Base-by-base conservation (phyloP, 2,329 filamentous ascomycete genomes). In the Ploettnerulaceae sp. region DNA sequence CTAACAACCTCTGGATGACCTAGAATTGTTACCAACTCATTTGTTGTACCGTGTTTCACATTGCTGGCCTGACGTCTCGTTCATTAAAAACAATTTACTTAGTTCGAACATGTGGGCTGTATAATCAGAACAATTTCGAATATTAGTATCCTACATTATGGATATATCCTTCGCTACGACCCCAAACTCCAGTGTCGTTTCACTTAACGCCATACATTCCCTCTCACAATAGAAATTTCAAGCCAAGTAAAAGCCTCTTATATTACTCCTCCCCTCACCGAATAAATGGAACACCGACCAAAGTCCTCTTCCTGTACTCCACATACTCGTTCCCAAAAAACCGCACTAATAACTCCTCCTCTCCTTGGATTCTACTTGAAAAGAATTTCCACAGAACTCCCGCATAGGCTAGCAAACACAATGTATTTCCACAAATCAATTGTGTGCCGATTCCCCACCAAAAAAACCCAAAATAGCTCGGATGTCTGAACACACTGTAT, bases 391-490 rank as follows among this genome's bases (percentile, higher is more conserved):
- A 96, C 56, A 98, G 66, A 12, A 94, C 84, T 6, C 75, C 65
- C 0, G 79, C 68, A 70, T 95, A 97, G 2, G 69, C 85, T 5
- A 82, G 56, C 47, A 94, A 80, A 64, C 89, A 95, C 2, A 95
- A 55, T 7, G 77, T 68, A 67, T 98, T 98, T 14, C 91, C 91
- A 54, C 96, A 73, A 45, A 95, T 80, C 33, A 97, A 63, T 72
- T 98, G 93, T 9, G 90, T 95, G 4, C 93, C 93, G n/a, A 97
- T 62, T 0, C 87, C 89, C 91, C 91, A 98, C 82, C 89, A 97
- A 68, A 95, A 98, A 71, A 96, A 98, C 3, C 91, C 93, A 70
- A 97, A 96, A 68, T 98, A 98, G 49, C 85, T 86, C 9, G 93
- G 93, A 66, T 98, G 93, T 18, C 93, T 74, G 42, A 94, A 70